A percentile compares a stretch with the other conserved stretches of the same genome.
Evolutionary conservation across 768 basidiomycete species (phyloP).

Genomic region (Agrocybe chaxingu): DNA sequence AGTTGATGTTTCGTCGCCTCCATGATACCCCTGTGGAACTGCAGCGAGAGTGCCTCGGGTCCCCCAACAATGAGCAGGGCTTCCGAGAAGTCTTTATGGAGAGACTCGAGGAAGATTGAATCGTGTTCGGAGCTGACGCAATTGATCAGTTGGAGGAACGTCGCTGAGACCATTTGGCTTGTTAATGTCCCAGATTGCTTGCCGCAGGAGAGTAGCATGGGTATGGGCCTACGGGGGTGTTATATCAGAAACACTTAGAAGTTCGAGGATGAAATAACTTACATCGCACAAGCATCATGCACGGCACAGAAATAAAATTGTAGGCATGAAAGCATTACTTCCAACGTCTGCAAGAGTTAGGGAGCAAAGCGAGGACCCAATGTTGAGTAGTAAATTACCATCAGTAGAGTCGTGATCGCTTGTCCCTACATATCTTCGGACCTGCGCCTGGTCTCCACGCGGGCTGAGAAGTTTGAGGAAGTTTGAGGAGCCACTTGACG

Average conservation of each 20-base stretch:
- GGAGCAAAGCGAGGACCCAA: conserved; percentile 66
- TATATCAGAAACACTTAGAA: neutral
- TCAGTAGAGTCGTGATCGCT: too few species aligned
- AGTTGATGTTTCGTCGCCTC: conserved; percentile 74
- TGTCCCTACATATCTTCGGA: conserved; percentile 78
- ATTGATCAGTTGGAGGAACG: conserved; percentile 61
- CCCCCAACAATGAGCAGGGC: conserved; percentile 58
- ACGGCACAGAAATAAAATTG: conserved; percentile 83
- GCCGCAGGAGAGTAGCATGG: conserved; percentile 66
- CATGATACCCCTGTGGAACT: conserved; percentile 51
- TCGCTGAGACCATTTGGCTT: conserved; percentile 63
- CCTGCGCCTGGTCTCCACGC: conserved; percentile 37
- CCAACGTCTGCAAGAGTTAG: conserved; percentile 67
- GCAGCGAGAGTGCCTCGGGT: conserved; percentile 45
- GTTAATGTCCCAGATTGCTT: conserved; percentile 65
- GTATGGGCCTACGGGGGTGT: conserved; percentile 52
- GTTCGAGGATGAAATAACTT: conserved; percentile 18
- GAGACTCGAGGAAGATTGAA: conserved; percentile 70
- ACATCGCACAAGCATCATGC: conserved; percentile 75
- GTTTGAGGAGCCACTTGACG: conserved; percentile 66
- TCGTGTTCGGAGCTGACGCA: conserved; percentile 69
- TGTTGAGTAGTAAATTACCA: conserved; percentile 75
- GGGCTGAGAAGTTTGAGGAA: conserved; percentile 46
- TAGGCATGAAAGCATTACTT: conserved; percentile 67
- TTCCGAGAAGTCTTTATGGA: conserved; percentile 70